Conservation (phyloP, 768 basidiomycete genomes). For the Phylloporus arenicola region DNA sequence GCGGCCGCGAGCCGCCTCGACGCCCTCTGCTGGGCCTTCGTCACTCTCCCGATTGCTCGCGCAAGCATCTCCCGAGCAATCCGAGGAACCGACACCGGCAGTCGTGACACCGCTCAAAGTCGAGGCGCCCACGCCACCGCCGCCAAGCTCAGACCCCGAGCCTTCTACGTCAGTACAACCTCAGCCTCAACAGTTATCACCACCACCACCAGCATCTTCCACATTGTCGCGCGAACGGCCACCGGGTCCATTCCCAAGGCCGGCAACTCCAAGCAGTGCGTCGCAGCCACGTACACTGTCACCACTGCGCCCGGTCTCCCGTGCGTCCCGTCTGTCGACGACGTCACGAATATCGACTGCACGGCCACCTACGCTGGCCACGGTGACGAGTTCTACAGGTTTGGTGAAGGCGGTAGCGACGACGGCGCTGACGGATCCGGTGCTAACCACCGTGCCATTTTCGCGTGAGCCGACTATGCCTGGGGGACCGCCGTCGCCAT, state of each 20-base stretch:
- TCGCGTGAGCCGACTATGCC: conserved; percentile 19
- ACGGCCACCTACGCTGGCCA: conserved; percentile 56
- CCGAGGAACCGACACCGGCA: conserved; percentile 31
- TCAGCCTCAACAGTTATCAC: conserved; percentile 25
- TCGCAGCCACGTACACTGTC: conserved; percentile 36
- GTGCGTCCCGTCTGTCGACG: conserved; percentile 63
- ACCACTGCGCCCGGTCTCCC: conserved; percentile 66
- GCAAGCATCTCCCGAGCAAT: conserved; percentile 49
- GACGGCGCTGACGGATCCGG: conserved; percentile 58
- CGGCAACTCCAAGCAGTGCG: conserved; percentile 27
- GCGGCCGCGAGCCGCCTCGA: conserved; percentile 60
- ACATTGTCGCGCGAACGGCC: neutral
- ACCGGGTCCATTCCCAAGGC: conserved; percentile 3
- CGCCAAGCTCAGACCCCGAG: neutral
- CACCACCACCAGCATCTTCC: conserved; percentile 19
- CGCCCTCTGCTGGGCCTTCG: conserved; percentile 67
- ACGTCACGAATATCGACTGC: conserved; percentile 64
- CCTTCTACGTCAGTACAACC: conserved; percentile 13
- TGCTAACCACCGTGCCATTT: conserved; percentile 42
- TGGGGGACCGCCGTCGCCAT: conserved; percentile 51
- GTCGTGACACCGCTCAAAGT: conserved; percentile 25
- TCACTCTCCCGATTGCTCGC: conserved; percentile 76
- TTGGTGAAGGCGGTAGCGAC: conserved; percentile 59
- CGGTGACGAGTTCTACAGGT: conserved; percentile 36
- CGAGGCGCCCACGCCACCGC: conserved; percentile 29